A percentile compares a stretch with the other conserved stretches of the same genome.
Conservation (phyloP, 306 rosid genomes). For the Glycine tomentella region DNA sequence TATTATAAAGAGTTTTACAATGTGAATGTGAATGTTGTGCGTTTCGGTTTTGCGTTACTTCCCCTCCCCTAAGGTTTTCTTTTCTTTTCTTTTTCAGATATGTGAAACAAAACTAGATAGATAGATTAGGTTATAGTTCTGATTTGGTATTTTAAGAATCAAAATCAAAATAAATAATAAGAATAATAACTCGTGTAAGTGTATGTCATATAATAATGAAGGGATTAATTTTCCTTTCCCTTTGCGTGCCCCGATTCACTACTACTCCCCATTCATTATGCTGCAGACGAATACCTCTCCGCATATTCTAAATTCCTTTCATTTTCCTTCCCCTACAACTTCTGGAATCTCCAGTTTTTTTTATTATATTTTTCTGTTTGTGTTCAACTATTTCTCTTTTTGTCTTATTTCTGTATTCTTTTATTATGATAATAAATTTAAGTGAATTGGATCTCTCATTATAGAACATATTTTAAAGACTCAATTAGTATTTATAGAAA, state of each 20-base stretch:
- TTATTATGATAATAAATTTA: too few relatives aligned
- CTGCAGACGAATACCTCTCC: background rate
- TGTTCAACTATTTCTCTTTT: background rate
- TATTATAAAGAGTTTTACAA: background rate
- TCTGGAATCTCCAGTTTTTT: conserved; percentile 31
- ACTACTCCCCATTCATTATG: background rate
- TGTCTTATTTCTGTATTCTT: conserved; percentile 1
- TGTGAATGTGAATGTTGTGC: conserved; percentile 3
- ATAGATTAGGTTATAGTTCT: background rate
- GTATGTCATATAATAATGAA: background rate
- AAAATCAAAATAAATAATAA: background rate
- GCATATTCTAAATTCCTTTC: conserved; percentile 48
- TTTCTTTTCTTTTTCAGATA: background rate
- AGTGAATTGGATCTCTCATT: too few relatives aligned
- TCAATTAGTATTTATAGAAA: too few relatives aligned
- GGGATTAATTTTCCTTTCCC: background rate
- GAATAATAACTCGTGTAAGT: background rate
- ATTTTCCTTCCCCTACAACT: conserved; percentile 16
- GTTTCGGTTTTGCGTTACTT: conserved; percentile 10
- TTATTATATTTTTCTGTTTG: background rate
- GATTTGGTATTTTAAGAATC: background rate
- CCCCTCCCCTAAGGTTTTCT: conserved; percentile 10
- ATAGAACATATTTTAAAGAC: too few relatives aligned
- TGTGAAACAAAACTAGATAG: background rate
- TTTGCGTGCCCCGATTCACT: conserved; percentile 37